phyloP scores from a whole-genome alignment of 1,139 yeast species.

The Diutina scorzettiae region DNA sequence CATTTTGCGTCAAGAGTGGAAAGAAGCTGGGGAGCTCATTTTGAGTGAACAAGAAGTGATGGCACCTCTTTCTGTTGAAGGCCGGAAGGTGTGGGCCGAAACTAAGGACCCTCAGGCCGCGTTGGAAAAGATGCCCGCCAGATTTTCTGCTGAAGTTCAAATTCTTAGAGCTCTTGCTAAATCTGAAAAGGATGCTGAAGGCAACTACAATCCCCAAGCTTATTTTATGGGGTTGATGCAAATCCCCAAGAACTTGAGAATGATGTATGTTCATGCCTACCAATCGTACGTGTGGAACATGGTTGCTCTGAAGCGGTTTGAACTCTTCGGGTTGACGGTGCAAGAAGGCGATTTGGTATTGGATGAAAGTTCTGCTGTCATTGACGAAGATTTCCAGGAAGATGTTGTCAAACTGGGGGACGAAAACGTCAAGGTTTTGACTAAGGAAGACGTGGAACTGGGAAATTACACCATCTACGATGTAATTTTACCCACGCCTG shows the following conservation, averaged over 20 bases:
- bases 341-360: constrained; percentile 79
- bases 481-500: constrained; percentile 89
- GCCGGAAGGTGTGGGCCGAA: constrained; percentile 71
- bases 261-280: constrained; percentile 96
- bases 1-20: constrained; percentile 65
- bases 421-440: constrained; percentile 55
- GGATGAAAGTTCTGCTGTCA: constrained; percentile 15
- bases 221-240: constrained; percentile 78
- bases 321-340: constrained; percentile 54
- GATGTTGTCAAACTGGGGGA: constrained; percentile 47
- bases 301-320: constrained; percentile 70
- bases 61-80: constrained; percentile 70
- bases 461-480: constrained; percentile 63
- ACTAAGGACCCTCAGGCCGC: constrained; percentile 59
- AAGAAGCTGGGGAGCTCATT: constrained; percentile 63
- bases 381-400: constrained; percentile 45
- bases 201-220: constrained; percentile 35
- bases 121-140: constrained; percentile 66
- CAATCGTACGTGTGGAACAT: constrained; percentile 93
- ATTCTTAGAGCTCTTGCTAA: constrained; percentile 48
- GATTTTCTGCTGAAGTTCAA: constrained; percentile 76
- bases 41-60: constrained; percentile 79
- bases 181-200: constrained; percentile 25
- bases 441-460: constrained; percentile 56
- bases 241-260: constrained; percentile 81